Base-by-base conservation (phyloP, 2,329 filamentous ascomycete species). In the Cladosporium sp. region DNA sequence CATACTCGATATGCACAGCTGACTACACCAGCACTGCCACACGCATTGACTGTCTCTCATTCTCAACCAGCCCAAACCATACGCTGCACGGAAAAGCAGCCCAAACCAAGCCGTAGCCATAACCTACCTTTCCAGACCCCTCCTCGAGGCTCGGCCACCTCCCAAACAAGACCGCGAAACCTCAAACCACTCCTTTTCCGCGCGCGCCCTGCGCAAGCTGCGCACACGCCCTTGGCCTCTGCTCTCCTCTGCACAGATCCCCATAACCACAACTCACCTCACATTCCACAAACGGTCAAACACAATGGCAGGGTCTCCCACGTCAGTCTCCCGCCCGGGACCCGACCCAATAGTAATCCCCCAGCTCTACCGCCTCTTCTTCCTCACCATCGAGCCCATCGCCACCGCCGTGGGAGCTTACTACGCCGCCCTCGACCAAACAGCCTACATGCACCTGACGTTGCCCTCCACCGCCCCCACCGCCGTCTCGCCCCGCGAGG, bases 381-480 rank as follows among this genome's bases (percentile, higher is more conserved):
- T 93, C 80, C 86, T 93, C 68, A 83, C 88, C 74, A 80, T 93
- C 72, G 91, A 94, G 77, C 86, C 86, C 23, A 64, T 85, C 66
- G 82, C 82, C 62, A 83, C 85, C 56, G 73, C 86, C 8, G 73
- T 80, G 2, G 85, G 86, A 31, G 84, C 85, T 66, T 81, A 83
- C 73, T 83, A 80, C 72, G 84, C 85, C 60, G 79, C 81, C 71
- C 82, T 82, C 72, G 75, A 78, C 63, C 85, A 84, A 62, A 68
- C 75, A 28, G 77, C 76, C 26, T 93, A 93, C 78, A 85, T 93
- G 35, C 67, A 78, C 6, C 80, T 92, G 61, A 91, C 89, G 2
- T 80, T 90, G 73, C 80, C 84, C 31, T 71, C 80, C 3, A 62
- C 75, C 31, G 31, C 26, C 0, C 10, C 18, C 5, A 44, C 23